Conservation (phyloP, 805 yeast species). For the Saturnispora serradocipensis region DNA sequence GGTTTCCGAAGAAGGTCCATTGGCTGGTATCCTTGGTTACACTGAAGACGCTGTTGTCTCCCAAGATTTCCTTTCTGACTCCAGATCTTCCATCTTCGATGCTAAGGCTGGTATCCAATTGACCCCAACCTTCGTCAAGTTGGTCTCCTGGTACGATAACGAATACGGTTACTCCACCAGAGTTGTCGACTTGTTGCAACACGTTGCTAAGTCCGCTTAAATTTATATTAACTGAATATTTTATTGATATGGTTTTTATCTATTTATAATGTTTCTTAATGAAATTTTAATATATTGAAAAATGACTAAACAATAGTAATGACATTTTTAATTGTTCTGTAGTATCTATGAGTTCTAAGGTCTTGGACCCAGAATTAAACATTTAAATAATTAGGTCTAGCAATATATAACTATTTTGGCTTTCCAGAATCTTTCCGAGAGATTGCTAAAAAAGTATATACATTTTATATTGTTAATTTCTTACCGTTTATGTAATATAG, state of each 20-base stretch:
- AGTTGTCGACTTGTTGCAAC: conserved; percentile 83
- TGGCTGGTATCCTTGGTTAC: conserved; percentile 80
- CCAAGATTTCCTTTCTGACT: conserved; percentile 76
- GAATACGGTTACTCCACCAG: conserved; percentile 95
- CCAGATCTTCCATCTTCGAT: conserved; percentile 83
- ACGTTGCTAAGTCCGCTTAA: conserved; percentile 51
- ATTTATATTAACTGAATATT: conserved; percentile 20
- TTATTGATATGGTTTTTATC: conserved; percentile 27
- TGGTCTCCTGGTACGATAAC: conserved; percentile 92
- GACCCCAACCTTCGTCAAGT: conserved; percentile 83
- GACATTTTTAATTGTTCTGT: too few species aligned
- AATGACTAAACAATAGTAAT: neutral
- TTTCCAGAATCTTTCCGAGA: too few species aligned
- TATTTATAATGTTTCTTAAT: neutral
- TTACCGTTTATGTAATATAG: too few species aligned
- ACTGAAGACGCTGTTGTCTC: conserved; percentile 91
- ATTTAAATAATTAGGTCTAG: too few species aligned
- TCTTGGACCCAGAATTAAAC: too few species aligned
- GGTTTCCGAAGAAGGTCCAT: conserved; percentile 59
- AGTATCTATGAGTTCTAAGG: too few species aligned
- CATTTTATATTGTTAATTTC: too few species aligned
- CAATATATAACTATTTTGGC: too few species aligned
- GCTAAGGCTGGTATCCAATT: conserved; percentile 84
- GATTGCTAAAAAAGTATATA: too few species aligned
- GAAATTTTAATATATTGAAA: neutral